Evolutionary conservation across 2,329 filamentous ascomycete genomes (phyloP), one percentile per base, ranked within the genome.

Genomic region (Colletotrichum paranaense): DNA sequence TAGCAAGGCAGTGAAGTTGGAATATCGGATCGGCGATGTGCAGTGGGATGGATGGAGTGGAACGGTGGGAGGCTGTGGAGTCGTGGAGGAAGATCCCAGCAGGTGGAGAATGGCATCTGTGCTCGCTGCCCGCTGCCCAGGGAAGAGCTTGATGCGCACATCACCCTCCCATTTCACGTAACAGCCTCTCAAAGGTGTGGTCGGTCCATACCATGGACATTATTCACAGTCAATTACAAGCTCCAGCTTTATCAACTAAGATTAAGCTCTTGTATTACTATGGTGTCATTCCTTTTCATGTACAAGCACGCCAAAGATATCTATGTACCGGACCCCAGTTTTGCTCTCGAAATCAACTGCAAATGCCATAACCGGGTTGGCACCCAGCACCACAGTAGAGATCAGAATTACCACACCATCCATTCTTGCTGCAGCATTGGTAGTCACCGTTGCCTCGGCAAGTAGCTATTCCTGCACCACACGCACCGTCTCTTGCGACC

Each of bases 381-480:
- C 75, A 77, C 7, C 72, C 75, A 11, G 42, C 22, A 42, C 76
- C 76, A 26, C 76, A 77, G 59, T 76, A 68, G 2, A 59, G 32
- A 16, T 35, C 19, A 1, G 67, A 68, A 6, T 62, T 64, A 14
- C 76, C 76, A 32, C 76, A 77, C 58, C 74, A 77, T 9, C 76
- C 76, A 8, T 63, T 75, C 19, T 62, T 12, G 19, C 76, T 76
- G 55, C 76, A 77, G 59, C 76, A 77, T 42, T 72, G 65, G 59
- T 74, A 28, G 56, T 56, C 65, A 53, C 70, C 70, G 35, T 75
- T 71, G n/a, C 73, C 73, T 32, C 30, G 53, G 32, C 74, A 75
- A 5, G 74, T 75, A 2, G 72, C 64, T 28, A 53, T 62, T 4
- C 72, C 67, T 5, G 59, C 56, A 30, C 74, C 72, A 26, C 74